phyloP scores from a whole-genome alignment of 768 basidiomycete species.

The Suillus fuscotomentosus region DNA sequence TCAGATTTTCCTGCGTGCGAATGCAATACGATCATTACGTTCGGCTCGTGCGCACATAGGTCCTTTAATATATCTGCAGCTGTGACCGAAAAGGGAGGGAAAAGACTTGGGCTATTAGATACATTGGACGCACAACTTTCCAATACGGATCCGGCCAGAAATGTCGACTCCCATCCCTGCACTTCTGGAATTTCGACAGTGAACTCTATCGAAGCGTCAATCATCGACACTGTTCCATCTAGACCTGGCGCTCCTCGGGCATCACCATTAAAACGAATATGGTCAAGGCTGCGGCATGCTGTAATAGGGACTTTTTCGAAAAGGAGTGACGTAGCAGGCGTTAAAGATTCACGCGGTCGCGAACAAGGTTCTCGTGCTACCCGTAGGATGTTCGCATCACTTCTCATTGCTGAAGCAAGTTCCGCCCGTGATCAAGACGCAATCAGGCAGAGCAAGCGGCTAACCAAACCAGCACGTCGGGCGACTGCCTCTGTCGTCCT shows the following conservation, averaged over 20 bases:
- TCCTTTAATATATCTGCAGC: background rate
- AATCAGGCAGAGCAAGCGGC: background rate
- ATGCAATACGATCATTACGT: background rate
- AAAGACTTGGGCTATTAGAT: background rate
- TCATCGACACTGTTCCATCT: background rate
- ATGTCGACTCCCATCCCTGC: background rate
- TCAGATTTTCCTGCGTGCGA: background rate
- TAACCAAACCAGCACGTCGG: background rate
- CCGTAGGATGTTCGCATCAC: conserved; percentile 10
- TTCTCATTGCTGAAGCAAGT: conserved; percentile 14
- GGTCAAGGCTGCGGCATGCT: conserved; percentile 6
- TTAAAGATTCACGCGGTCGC: background rate
- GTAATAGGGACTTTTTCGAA: conserved; percentile 8
- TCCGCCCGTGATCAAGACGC: background rate
- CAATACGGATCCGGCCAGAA: background rate
- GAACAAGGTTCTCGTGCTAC: background rate
- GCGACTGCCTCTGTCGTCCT: conserved; percentile 1
- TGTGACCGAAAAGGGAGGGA: background rate
- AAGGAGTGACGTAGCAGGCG: conserved; percentile 9
- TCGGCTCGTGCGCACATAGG: background rate
- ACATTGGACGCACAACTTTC: background rate
- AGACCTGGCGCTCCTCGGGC: conserved; percentile 1
- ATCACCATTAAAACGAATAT: background rate
- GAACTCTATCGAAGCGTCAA: background rate
- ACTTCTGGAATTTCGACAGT: background rate